Percentiles rank a stretch among this genome's conserved stretches.
These are phyloP conservation scores for Rhizopogon parksii DNA, from an alignment of 1,284 basidiomycete species.

Conservation along the genomic window DNA sequence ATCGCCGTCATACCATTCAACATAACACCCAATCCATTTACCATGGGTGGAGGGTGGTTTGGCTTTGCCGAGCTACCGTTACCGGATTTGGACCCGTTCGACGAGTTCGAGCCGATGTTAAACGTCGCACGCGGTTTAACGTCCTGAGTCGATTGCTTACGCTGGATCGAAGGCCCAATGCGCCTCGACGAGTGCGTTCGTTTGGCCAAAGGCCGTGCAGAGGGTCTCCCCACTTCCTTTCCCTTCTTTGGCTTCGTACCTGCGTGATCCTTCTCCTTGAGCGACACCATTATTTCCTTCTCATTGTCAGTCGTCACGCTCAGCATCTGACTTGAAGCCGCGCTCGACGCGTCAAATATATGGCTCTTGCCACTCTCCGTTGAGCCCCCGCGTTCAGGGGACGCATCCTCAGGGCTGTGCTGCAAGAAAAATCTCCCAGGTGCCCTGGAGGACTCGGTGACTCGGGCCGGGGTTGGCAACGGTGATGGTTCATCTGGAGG, in stretches of 20 bases:
- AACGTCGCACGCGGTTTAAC: constrained; percentile 35
- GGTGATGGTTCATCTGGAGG: constrained; percentile 1
- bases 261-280: constrained; percentile 3
- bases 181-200: constrained; percentile 26
- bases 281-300: constrained; percentile 8
- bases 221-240: constrained; percentile 21
- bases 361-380: constrained; percentile 26
- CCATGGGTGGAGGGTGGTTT: not conserved
- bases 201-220: constrained; percentile 18
- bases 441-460: constrained; percentile 18
- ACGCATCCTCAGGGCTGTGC: constrained; percentile 36
- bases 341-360: constrained; percentile 30
- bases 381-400: constrained; percentile 27
- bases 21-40: constrained; percentile 15
- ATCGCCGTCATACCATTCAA: not conserved
- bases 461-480: constrained; percentile 9
- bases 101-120: constrained; percentile 52
- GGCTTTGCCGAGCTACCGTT: constrained; percentile 16
- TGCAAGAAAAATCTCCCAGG: constrained; percentile 36
- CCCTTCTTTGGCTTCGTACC: constrained; percentile 27
- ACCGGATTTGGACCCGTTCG: constrained; percentile 40
- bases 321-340: constrained; percentile 34
- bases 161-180: constrained; percentile 22
- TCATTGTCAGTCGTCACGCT: constrained; percentile 20
- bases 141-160: constrained; percentile 20